Conservation (phyloP, 345 rosid genomes). For the Eucalyptus melliodora region DNA sequence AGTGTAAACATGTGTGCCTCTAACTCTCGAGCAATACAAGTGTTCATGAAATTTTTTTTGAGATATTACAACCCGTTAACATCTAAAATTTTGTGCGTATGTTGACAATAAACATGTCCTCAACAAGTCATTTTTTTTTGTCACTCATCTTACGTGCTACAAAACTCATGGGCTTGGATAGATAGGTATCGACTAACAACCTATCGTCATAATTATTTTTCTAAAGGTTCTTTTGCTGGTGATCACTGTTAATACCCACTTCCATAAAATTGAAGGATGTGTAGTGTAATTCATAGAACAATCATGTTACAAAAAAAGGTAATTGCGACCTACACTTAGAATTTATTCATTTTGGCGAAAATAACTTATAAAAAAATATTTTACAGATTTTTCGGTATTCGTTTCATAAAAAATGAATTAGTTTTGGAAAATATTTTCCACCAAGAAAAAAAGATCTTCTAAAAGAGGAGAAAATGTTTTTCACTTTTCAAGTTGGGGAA, state of each 20-base stretch:
- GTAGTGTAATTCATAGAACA: background rate
- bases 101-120: background rate
- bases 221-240: background rate
- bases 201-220: background rate
- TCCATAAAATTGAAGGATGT: background rate
- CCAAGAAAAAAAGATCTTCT: no score
- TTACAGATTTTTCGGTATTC: no score
- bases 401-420: rapidly evolving
- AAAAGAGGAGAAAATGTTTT: no score
- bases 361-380: no score
- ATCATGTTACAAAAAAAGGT: background rate
- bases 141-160: background rate
- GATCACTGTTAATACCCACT: background rate
- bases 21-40: background rate
- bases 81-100: background rate
- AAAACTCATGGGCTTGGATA: background rate
- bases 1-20: background rate
- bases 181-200: background rate
- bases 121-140: background rate
- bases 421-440: no score
- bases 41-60: background rate
- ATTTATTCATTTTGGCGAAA: no score
- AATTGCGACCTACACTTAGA: background rate
- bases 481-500: no score
- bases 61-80: background rate